These are phyloP conservation scores for Cyclotella kingstonii DNA, from an alignment of 108 stramenopile species.

Conservation along the genomic window DNA sequence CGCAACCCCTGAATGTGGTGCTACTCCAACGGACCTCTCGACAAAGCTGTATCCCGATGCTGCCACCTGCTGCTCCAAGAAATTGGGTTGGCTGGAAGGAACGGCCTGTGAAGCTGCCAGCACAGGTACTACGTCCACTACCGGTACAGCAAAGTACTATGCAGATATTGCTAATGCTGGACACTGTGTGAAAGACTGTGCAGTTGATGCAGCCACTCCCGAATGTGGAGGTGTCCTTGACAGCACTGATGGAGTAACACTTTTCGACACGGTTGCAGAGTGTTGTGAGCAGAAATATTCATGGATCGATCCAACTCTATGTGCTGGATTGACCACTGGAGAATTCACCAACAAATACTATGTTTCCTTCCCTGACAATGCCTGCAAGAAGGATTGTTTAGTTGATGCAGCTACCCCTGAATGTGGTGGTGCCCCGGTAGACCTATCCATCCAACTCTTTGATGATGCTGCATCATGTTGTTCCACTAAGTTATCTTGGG, in stretches of 20 bases:
- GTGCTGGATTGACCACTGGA: background rate
- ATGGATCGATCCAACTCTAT: constrained; percentile 1
- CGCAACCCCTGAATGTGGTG: constrained; percentile 6
- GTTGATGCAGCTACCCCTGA: background rate
- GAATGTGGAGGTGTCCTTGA: constrained; percentile 8
- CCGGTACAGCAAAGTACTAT: background rate
- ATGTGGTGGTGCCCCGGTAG: constrained; percentile 1
- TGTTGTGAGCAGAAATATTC: constrained; percentile 1
- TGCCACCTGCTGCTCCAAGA: constrained; percentile 9
- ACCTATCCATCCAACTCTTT: background rate
- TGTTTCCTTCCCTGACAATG: constrained; percentile 1
- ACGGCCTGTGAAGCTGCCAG: background rate
- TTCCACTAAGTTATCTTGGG: constrained; percentile 1
- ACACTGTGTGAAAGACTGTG: constrained; percentile 6
- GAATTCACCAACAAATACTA: constrained; percentile 5
- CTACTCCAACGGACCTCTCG: constrained; percentile 1
- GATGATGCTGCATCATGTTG: constrained; percentile 4
- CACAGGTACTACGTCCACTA: background rate
- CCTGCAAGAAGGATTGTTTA: constrained; percentile 10
- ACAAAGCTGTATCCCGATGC: background rate
- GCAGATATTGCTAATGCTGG: background rate
- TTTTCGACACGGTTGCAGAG: background rate
- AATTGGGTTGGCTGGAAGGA: constrained; percentile 5
- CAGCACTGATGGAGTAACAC: background rate
- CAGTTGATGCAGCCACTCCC: background rate